phyloP scores from a whole-genome alignment of 768 basidiomycete genomes.

The Asterophora parasitica region DNA sequence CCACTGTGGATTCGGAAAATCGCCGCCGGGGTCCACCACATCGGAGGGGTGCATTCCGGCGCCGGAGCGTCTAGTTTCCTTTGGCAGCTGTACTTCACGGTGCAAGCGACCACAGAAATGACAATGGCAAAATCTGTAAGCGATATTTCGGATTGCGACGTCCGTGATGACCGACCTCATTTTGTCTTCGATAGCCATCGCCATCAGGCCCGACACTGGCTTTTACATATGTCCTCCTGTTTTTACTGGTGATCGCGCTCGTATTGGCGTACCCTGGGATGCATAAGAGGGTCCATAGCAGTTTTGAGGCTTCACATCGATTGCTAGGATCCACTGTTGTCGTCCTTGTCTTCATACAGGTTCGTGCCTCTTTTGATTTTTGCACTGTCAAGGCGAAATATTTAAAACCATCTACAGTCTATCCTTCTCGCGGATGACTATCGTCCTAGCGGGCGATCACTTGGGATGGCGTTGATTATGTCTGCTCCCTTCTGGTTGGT shows the following conservation, averaged over 20 bases:
- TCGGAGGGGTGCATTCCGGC: conserved; percentile 59
- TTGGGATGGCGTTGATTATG: conserved; percentile 39
- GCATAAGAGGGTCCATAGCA: conserved; percentile 33
- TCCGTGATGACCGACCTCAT: background rate
- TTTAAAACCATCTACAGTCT: conserved; percentile 11
- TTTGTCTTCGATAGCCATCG: background rate
- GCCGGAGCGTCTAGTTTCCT: conserved; percentile 48
- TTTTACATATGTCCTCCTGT: conserved; percentile 9
- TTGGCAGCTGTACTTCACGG: conserved; percentile 49
- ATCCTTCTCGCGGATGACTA: conserved; percentile 52
- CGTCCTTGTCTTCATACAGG: conserved; percentile 38
- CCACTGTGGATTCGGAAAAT: conserved; percentile 49
- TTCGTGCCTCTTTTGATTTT: conserved; percentile 14
- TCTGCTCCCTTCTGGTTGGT: conserved; percentile 54
- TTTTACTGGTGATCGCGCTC: conserved; percentile 31
- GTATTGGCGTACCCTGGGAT: conserved; percentile 35
- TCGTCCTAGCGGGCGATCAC: conserved; percentile 28
- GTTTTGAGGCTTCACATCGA: conserved; percentile 40
- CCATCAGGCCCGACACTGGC: conserved; percentile 7
- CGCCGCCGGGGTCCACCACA: conserved; percentile 53
- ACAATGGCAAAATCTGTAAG: conserved; percentile 31
- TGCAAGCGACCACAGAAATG: conserved; percentile 46
- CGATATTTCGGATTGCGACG: background rate
- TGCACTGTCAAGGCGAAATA: background rate
- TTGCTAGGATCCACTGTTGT: conserved; percentile 41